phyloP scores from a whole-genome alignment of 73 alveolate species.

The Halteria grandinella region DNA sequence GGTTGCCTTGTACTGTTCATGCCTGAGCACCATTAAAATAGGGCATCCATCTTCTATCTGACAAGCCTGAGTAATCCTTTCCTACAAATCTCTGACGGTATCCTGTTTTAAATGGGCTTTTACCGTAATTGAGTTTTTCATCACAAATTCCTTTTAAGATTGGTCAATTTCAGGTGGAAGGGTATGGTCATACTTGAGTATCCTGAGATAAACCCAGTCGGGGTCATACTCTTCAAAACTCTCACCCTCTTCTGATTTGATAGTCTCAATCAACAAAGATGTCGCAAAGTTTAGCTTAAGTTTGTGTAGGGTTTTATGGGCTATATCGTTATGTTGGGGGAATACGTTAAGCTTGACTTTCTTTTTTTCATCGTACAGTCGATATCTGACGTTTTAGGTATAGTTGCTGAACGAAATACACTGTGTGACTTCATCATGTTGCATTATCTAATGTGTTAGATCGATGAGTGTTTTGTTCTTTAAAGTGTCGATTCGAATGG shows the following conservation, averaged over 20 bases:
- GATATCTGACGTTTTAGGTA: constrained; percentile 20
- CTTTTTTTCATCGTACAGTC: constrained; percentile 14
- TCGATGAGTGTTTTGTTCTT: constrained; percentile 19
- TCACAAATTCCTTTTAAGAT: no score
- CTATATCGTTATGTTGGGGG: no score
- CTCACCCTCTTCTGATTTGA: not conserved
- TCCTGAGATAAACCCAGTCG: not conserved
- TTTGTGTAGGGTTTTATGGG: constrained; percentile 2
- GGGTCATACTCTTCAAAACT: not conserved
- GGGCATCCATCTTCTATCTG: no score
- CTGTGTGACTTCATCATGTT: constrained; percentile 6
- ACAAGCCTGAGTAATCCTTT: no score
- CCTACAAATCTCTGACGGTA: no score
- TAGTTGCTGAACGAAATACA: no score
- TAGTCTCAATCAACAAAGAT: not conserved
- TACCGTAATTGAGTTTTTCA: no score
- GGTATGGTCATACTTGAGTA: no score
- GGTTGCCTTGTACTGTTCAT: constrained; percentile 17
- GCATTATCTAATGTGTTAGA: not conserved
- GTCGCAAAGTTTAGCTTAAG: not conserved
- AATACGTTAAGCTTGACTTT: constrained; percentile 24
- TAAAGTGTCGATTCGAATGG: no score
- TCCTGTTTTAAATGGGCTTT: no score
- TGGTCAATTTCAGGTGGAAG: no score
- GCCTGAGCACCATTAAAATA: no score